Conservation (phyloP, 495 filamentous ascomycete genomes). For the Poronia punctata region DNA sequence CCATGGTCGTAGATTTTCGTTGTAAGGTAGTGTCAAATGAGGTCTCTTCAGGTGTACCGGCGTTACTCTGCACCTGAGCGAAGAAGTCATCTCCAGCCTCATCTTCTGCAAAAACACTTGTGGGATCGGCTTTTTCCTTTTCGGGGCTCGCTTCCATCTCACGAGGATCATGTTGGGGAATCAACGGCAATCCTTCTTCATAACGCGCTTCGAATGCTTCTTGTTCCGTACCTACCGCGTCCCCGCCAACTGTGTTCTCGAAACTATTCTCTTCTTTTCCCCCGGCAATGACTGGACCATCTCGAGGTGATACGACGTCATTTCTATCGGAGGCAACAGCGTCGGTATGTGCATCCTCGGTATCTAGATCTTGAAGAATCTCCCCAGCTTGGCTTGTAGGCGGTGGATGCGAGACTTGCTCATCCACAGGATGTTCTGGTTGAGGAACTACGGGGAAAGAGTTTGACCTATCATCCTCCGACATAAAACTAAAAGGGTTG, state of each 20-base stretch:
- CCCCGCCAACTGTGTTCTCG: slow-evolving; percentile 29
- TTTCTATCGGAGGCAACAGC: neutral
- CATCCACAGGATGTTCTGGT: slow-evolving; percentile 17
- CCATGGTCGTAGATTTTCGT: slow-evolving; percentile 55
- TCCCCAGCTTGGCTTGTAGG: slow-evolving; percentile 38
- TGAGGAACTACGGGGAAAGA: slow-evolving; percentile 55
- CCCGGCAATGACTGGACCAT: neutral
- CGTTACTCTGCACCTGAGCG: slow-evolving; percentile 27
- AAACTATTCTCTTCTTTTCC: slow-evolving; percentile 4
- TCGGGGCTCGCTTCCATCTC: slow-evolving; percentile 5
- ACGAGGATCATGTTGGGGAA: slow-evolving; percentile 28
- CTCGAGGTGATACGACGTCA: neutral
- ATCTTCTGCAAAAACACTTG: slow-evolving; percentile 33
- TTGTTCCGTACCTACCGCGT: slow-evolving; percentile 29
- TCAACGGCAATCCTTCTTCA: slow-evolving; percentile 54
- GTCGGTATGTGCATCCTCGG: slow-evolving; percentile 22
- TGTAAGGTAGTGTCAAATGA: slow-evolving; percentile 30
- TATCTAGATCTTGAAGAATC: slow-evolving; percentile 33
- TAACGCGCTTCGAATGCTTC: slow-evolving; percentile 43
- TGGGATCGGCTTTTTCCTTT: slow-evolving; percentile 10
- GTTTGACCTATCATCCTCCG: slow-evolving; percentile 48
- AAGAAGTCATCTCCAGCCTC: slow-evolving; percentile 45
- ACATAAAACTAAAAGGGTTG: slow-evolving; percentile 51
- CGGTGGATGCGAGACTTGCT: slow-evolving; percentile 20
- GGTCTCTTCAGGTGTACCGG: slow-evolving; percentile 11